Base-by-base conservation (phyloP, 1,284 basidiomycete species). In the Porogramme epimiltina region DNA sequence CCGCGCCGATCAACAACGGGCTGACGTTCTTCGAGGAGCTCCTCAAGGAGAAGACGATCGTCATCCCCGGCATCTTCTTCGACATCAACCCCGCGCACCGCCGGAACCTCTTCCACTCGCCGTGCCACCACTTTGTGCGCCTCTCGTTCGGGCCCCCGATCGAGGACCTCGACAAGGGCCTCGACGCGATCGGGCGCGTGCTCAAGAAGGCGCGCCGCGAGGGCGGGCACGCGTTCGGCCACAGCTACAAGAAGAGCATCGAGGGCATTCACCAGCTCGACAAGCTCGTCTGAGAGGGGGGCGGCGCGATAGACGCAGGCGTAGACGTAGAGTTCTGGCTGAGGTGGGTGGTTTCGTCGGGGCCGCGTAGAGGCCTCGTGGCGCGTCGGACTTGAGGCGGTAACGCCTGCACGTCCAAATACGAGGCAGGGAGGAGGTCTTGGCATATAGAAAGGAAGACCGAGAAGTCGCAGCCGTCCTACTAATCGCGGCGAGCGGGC, bases 21-120 rank as follows among this genome's bases (percentile, higher is more conserved):
- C 73, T 97, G 62, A 92, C 89, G 25, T 96, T 98, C 82, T 97
- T 97, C 66, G 95, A 98, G 66, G 95, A 97, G 71, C 76, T 93
- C 33, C 79, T 98, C 40, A 95, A 94, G 70, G 91, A 95, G 70
- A 82, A 91, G 70, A 88, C 89, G 23, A 94, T 95, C 58, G 90
- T 93, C 49, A 92, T 94, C 45, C 92, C 92, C 10, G 90, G 90
- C 34, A 89, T 95, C 58, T 95, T 95, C 78, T 96, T 96, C 63
- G 93, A 95, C 66, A 82, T 89, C 62, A 87, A 95, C 70, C 92
- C 93, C 16, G 65, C 89, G n/a, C 89, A 93, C 65, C 78, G 90
- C 61, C 78, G 88, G 53, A 87, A 97, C 70, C 76, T 98, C 51
- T 91, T 96, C 75, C 85, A 89, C 65, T 95, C 91, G 4, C 93